These are phyloP conservation scores for Coemansia sp. DNA, from an alignment of 192 early-diverging fungal species.

Conservation along the genomic window DNA sequence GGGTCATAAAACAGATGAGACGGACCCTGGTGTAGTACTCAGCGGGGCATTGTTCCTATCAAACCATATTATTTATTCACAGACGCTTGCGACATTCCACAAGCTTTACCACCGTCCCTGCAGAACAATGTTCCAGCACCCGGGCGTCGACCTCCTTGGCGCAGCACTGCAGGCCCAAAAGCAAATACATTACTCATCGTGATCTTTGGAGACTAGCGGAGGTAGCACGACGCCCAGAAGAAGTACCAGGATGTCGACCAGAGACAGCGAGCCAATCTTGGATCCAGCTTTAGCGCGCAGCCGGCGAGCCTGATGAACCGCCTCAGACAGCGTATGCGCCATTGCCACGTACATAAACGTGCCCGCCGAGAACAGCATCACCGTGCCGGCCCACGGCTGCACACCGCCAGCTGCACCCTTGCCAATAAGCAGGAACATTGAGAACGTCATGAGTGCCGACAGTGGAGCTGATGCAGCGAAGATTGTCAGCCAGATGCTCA, in stretches of 20 bases:
- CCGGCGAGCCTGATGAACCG: conserved; percentile 42
- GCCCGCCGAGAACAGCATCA: conserved; percentile 85
- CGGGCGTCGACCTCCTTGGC: too few relatives aligned
- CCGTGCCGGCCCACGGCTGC: conserved; percentile 68
- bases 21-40: too few relatives aligned
- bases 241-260: conserved; percentile 47
- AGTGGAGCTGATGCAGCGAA: conserved; percentile 86
- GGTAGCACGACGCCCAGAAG: conserved; percentile 56
- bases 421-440: conserved; percentile 20
- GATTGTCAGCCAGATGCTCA: conserved; percentile 71
- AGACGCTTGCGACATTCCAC: too few relatives aligned
- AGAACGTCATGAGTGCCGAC: conserved; percentile 64
- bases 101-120: too few relatives aligned
- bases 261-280: conserved; percentile 25
- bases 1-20: too few relatives aligned
- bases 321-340: conserved; percentile 73
- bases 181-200: conserved; percentile 12
- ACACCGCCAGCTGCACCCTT: conserved; percentile 55
- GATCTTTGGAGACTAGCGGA: conserved; percentile 47
- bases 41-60: too few relatives aligned
- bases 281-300: conserved; percentile 20
- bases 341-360: conserved; percentile 93
- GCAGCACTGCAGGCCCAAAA: too few relatives aligned
- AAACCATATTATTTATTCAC: too few relatives aligned
- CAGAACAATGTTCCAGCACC: too few relatives aligned